A percentile compares a stretch with the other conserved stretches of the same genome.
phyloP scores from a whole-genome alignment of 2,329 filamentous ascomycete species.

The Madurella mycetomatis region DNA sequence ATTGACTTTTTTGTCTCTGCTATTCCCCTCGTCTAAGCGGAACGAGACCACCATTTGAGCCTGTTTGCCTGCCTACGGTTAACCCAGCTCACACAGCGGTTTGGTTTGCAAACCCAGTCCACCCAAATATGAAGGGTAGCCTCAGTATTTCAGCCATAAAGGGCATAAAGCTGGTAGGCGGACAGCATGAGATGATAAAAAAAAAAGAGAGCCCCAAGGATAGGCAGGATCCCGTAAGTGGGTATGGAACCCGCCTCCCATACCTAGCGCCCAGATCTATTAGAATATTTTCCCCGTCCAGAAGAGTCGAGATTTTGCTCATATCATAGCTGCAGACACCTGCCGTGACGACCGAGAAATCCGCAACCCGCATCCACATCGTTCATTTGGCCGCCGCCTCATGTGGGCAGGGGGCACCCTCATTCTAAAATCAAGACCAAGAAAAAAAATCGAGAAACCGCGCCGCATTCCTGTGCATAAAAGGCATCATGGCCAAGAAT shows the following conservation, averaged over 20 bases:
- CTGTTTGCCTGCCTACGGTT: neutral
- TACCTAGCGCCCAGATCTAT: constrained; percentile 15
- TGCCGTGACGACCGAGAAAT: constrained; percentile 10
- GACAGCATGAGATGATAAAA: constrained; percentile 8
- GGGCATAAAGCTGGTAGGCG: constrained; percentile 2
- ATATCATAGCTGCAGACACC: constrained; percentile 11
- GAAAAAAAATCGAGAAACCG: constrained; percentile 5
- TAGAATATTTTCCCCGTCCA: constrained; percentile 3
- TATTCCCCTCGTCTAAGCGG: constrained; percentile 19
- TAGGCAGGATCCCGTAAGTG: constrained; percentile 1
- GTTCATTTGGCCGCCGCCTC: constrained; percentile 2
- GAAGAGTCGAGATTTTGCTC: constrained; percentile 11
- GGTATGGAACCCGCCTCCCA: neutral
- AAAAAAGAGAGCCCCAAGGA: neutral
- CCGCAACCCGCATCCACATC: constrained; percentile 4
- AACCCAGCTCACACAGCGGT: constrained; percentile 1
- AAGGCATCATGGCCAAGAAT: constrained; percentile 18
- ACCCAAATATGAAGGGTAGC: neutral
- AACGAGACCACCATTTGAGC: constrained; percentile 5
- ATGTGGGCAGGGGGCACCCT: neutral
- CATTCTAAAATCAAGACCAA: constrained; percentile 3
- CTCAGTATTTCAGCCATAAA: neutral
- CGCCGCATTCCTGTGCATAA: constrained; percentile 16
- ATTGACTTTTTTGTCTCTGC: constrained; percentile 17
- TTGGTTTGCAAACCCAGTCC: constrained; percentile 2